phyloP scores from a whole-genome alignment of 2,329 filamentous ascomycete species.

The Ophiostoma sp. region DNA sequence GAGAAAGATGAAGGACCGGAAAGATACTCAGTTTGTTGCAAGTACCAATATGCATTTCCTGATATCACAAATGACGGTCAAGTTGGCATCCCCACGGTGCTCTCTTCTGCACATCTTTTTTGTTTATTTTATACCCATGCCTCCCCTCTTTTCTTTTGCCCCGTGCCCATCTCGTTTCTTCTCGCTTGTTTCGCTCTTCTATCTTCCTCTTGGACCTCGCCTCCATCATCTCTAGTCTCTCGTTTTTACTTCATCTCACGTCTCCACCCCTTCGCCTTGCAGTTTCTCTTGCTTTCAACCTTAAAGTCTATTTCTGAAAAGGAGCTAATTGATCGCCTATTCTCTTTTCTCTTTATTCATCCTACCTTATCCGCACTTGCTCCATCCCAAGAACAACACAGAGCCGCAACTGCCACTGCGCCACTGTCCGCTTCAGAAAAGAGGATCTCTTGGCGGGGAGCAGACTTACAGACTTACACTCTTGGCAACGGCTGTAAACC shows the following conservation, averaged over 20 bases:
- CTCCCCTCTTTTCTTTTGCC: not conserved
- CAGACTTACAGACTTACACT: not conserved
- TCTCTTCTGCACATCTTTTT: not conserved
- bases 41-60: not conserved
- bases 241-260: not conserved
- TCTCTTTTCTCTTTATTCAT: not conserved
- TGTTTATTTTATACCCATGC: not conserved
- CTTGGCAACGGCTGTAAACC: not conserved
- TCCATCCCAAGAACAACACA: slow-evolving; percentile 7
- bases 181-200: not conserved
- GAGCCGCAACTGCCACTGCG: slow-evolving; percentile 7
- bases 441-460: not conserved
- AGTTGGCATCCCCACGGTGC: not conserved
- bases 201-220: not conserved
- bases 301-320: not conserved
- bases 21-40: no score
- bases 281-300: not conserved
- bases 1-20: not conserved
- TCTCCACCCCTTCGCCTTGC: not conserved
- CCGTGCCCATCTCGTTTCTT: not conserved
- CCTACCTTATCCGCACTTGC: not conserved
- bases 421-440: not conserved
- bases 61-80: not conserved
- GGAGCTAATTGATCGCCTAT: not conserved
- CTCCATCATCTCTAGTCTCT: not conserved